Evolutionary conservation across 257 asterid species (phyloP), one percentile per base, ranked within the genome.

Genomic region (Sherardia arvensis): DNA sequence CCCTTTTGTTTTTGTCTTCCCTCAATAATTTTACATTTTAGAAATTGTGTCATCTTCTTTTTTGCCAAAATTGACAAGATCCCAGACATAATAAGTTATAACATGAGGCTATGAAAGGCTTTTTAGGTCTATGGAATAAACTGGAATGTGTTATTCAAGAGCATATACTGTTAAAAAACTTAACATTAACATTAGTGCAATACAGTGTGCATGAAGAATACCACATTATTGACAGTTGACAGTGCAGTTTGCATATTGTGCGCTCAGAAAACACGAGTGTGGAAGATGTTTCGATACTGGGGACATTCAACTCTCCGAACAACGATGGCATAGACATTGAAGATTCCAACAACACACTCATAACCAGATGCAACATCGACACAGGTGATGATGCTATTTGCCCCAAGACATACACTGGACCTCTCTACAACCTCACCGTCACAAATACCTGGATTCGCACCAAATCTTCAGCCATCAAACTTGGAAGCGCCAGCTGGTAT

Each of bases 331-430:
- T 92, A 28, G 99, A 89, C 28, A 80, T 92, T 20, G 94, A 87
- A 68, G 99, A 92, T 68, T 92, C 97, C 2, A 92, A 87, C 76
- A 92, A 89, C 32, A 87, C 99, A 1, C 45, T 87, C 67, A 85
- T 92, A 70, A 75, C 80, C 26, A 79, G 95, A 61, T 82, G 95
- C 89, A 73, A 58, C 36, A 92, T 92, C 33, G 34, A 92, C 43
- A 92, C 99, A 0, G 99, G 99, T n/a, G 99, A 92, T 36, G 99
- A 92, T 82, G 99, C 95, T 58, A 89, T 92, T 33, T 92, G 99
- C 61, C 97, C 95, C 20, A 92, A 92, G 79, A 85, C 97, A 15
- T 82, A 65, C 45, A 84, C 82, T 0, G 77, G 84, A 22, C 91
- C 94, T 47, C 71, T 92, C 23, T 51, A 76, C 80, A 92, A 92